A percentile compares a stretch with the other conserved stretches of the same genome.
phyloP scores from a whole-genome alignment of 2,329 filamentous ascomycete species.

The Ophiosphaerella korrae region DNA sequence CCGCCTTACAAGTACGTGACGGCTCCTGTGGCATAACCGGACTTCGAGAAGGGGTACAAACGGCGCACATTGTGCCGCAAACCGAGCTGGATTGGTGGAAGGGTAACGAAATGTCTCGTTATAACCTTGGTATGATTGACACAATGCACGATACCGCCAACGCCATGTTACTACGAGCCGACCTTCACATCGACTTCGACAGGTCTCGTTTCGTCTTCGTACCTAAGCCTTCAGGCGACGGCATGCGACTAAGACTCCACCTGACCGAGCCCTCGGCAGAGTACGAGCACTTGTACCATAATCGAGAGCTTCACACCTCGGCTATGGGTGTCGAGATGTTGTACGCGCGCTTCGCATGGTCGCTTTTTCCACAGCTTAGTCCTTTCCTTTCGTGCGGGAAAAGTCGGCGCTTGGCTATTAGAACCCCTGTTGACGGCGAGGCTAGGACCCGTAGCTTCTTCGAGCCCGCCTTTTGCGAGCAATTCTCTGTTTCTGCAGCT shows the following conservation, averaged over 20 bases:
- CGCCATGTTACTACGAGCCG: conserved; percentile 15
- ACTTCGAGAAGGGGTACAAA: conserved; percentile 8
- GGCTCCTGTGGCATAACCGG: conserved; percentile 9
- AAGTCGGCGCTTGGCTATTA: conserved; percentile 7
- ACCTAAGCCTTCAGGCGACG: conserved; percentile 12
- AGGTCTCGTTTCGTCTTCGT: conserved; percentile 16
- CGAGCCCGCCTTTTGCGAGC: conserved; percentile 6
- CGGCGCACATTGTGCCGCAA: conserved; percentile 9
- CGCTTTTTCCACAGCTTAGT: conserved; percentile 9
- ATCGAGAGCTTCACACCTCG: conserved; percentile 9
- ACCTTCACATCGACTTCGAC: conserved; percentile 24
- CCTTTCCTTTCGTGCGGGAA: conserved; percentile 7
- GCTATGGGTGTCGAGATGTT: conserved; percentile 9
- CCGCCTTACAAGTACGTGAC: conserved; percentile 7
- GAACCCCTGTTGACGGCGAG: background rate
- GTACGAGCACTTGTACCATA: conserved; percentile 14
- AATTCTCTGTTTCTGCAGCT: background rate
- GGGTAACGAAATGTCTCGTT: conserved; percentile 8
- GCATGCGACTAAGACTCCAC: conserved; percentile 7
- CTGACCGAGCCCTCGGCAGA: conserved; percentile 4
- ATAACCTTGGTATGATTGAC: conserved; percentile 4
- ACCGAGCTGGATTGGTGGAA: conserved; percentile 11
- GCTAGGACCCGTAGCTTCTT: conserved; percentile 6
- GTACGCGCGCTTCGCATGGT: conserved; percentile 13
- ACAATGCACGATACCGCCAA: conserved; percentile 5